These are phyloP conservation scores for Somion occarium DNA, from an alignment of 1,284 basidiomycete species.

Conservation along the genomic window DNA sequence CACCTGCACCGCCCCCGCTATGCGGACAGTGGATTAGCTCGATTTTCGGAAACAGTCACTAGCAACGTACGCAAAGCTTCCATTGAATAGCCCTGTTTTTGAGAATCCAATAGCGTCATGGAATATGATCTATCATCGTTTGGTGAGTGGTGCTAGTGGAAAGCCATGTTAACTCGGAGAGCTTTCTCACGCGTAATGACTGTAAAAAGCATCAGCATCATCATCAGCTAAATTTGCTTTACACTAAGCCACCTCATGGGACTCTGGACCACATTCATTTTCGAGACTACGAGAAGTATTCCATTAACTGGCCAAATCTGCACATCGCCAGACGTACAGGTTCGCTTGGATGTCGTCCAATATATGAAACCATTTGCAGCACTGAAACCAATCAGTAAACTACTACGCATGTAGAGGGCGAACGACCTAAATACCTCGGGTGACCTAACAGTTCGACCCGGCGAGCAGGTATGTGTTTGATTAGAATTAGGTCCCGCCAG, in stretches of 20 bases:
- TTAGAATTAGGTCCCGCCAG: neutral
- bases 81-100: neutral
- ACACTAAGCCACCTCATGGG: neutral
- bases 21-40: neutral
- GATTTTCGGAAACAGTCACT: neutral
- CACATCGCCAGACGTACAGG: slow-evolving; percentile 1
- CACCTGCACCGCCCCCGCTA: slow-evolving; percentile 6
- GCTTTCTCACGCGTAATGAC: neutral
- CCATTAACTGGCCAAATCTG: too few relatives aligned
- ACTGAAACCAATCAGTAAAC: neutral
- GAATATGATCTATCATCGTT: slow-evolving; percentile 2
- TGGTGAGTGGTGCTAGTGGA: neutral
- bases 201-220: too few relatives aligned
- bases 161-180: neutral
- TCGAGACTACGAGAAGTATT: too few relatives aligned
- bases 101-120: slow-evolving; percentile 7
- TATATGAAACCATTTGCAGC: slow-evolving; percentile 4
- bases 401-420: neutral
- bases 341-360: slow-evolving; percentile 5
- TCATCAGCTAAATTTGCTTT: too few relatives aligned
- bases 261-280: neutral
- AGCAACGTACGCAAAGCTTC: slow-evolving; percentile 4
- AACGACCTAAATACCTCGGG: neutral
- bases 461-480: neutral
- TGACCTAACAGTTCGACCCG: neutral